Conservation (phyloP, 768 basidiomycete genomes). For the Gautieria morchelliformis region DNA sequence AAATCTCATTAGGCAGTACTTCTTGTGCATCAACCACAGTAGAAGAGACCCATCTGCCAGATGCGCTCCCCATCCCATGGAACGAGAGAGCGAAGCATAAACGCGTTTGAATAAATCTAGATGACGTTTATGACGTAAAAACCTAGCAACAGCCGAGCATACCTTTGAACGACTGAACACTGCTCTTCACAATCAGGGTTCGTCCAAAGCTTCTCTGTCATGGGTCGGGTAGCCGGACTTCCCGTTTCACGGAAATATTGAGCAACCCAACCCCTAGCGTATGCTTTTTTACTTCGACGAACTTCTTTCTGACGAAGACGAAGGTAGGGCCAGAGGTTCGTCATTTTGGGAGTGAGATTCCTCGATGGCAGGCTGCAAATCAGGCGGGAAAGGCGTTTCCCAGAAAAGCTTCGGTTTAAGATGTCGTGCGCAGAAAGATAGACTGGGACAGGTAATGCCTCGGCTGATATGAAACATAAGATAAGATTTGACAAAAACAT, state of each 20-base stretch:
- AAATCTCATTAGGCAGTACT: slow-evolving; percentile 47
- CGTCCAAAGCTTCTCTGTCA: slow-evolving; percentile 44
- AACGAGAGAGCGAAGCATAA: slow-evolving; percentile 57
- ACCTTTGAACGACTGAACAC: slow-evolving; percentile 48
- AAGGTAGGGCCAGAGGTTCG: slow-evolving; percentile 70
- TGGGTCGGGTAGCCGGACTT: slow-evolving; percentile 17
- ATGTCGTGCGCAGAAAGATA: slow-evolving; percentile 51
- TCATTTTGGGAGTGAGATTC: slow-evolving; percentile 33
- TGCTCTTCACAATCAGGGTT: slow-evolving; percentile 53
- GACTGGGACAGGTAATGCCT: slow-evolving; percentile 27
- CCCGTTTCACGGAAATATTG: slow-evolving; percentile 18
- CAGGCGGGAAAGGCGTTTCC: slow-evolving; percentile 33
- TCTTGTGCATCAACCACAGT: slow-evolving; percentile 41
- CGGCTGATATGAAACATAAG: not conserved
- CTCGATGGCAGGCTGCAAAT: slow-evolving; percentile 21
- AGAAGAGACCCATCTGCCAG: slow-evolving; percentile 25
- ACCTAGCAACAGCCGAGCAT: not conserved
- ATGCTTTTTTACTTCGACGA: slow-evolving; percentile 26
- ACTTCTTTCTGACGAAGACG: slow-evolving; percentile 38
- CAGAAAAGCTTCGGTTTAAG: slow-evolving; percentile 37
- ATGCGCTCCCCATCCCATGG: slow-evolving; percentile 26
- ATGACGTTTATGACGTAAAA: not conserved
- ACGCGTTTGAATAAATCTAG: slow-evolving; percentile 53
- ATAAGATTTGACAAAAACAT: slow-evolving; percentile 6
- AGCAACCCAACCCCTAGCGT: slow-evolving; percentile 43